Percentiles rank a stretch among this genome's conserved stretches.
These are phyloP conservation scores for Gossypium anomalum DNA, from an alignment of 345 rosid genomes.

Conservation along the genomic window DNA sequence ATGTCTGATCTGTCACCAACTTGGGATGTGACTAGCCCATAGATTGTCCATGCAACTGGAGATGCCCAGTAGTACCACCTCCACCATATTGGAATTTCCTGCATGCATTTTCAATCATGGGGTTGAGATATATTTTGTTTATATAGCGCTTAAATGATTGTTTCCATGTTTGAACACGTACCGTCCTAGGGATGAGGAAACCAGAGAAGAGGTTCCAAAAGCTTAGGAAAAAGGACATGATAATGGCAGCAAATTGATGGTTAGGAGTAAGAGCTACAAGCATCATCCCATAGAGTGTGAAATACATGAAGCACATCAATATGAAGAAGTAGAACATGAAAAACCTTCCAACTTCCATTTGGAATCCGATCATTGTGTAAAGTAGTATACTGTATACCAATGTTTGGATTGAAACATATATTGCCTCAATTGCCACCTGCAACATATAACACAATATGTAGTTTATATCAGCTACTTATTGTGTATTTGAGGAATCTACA, in stretches of 20 bases:
- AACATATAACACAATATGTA: background rate
- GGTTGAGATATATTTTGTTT: background rate
- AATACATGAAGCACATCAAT: slow-evolving; percentile 48
- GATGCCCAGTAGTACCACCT: slow-evolving; percentile 63
- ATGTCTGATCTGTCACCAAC: slow-evolving; percentile 28
- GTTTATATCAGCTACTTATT: background rate
- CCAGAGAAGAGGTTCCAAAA: slow-evolving; percentile 71
- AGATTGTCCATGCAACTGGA: slow-evolving; percentile 58
- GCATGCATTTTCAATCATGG: background rate
- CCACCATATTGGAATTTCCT: slow-evolving; percentile 67
- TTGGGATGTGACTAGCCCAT: slow-evolving; percentile 54
- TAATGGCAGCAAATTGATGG: slow-evolving; percentile 56
- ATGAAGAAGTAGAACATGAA: slow-evolving; percentile 58
- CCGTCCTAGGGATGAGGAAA: slow-evolving; percentile 55
- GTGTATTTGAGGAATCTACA: no score
- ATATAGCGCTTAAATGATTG: background rate
- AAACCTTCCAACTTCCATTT: slow-evolving; percentile 31
- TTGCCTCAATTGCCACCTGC: slow-evolving; percentile 54
- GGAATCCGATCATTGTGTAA: slow-evolving; percentile 56
- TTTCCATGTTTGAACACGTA: slow-evolving; percentile 19
- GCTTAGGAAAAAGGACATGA: slow-evolving; percentile 43
- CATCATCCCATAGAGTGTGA: slow-evolving; percentile 69
- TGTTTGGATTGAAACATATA: slow-evolving; percentile 55
- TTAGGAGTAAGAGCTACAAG: slow-evolving; percentile 62
- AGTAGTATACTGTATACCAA: slow-evolving; percentile 34